phyloP scores from a whole-genome alignment of 2,329 filamentous ascomycete species.

The Herpotrichia juniperi region DNA sequence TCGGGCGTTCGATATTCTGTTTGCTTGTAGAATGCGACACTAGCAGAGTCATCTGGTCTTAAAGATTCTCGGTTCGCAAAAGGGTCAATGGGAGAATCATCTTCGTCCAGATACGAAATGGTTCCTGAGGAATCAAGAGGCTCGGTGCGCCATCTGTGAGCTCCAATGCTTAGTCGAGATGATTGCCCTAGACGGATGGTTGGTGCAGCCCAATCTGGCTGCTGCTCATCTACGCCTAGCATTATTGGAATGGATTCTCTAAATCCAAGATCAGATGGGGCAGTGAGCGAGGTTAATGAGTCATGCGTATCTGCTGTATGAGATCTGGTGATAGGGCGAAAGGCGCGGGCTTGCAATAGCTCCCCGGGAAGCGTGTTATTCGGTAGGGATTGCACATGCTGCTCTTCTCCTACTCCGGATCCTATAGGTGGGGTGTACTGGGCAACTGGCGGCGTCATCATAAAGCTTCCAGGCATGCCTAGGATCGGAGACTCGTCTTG shows the following conservation, averaged over 20 bases:
- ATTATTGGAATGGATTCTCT: slow-evolving; percentile 63
- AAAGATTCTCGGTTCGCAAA: slow-evolving; percentile 41
- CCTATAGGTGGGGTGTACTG: slow-evolving; percentile 17
- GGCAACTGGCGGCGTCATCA: slow-evolving; percentile 42
- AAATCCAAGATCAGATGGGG: slow-evolving; percentile 56
- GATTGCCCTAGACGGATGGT: slow-evolving; percentile 11
- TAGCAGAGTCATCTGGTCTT: slow-evolving; percentile 46
- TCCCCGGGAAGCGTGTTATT: slow-evolving; percentile 19
- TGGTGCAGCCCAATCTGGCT: slow-evolving; percentile 12
- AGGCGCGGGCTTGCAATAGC: slow-evolving; percentile 35
- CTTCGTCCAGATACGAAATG: slow-evolving; percentile 35
- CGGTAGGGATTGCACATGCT: background rate
- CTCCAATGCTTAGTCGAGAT: slow-evolving; percentile 19
- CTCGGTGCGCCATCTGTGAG: slow-evolving; percentile 23
- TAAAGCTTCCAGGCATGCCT: slow-evolving; percentile 69
- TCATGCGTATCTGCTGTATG: slow-evolving; percentile 18
- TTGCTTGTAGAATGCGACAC: slow-evolving; percentile 33
- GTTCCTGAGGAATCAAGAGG: slow-evolving; percentile 24
- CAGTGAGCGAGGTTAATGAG: slow-evolving; percentile 25
- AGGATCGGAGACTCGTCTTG: slow-evolving; percentile 68
- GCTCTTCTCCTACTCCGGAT: background rate
- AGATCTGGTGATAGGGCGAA: slow-evolving; percentile 23
- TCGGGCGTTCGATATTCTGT: slow-evolving; percentile 25
- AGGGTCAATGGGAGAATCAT: slow-evolving; percentile 39
- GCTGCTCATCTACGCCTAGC: slow-evolving; percentile 53